phyloP scores from a whole-genome alignment of 225 moss, liverwort and hornwort genomes.

The Climacium dendroides region DNA sequence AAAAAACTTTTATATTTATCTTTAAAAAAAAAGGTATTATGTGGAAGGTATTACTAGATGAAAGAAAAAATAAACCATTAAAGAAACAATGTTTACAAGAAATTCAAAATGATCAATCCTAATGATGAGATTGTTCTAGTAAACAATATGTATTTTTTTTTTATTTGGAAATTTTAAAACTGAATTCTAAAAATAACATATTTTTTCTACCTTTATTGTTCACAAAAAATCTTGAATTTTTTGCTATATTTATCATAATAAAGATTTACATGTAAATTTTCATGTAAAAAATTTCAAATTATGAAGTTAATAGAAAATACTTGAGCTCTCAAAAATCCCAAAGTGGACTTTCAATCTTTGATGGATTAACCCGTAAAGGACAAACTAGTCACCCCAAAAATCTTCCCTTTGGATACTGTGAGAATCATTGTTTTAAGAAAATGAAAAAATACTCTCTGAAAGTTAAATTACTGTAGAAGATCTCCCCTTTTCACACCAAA shows the following conservation, averaged over 20 bases:
- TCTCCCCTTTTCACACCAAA: too few species aligned
- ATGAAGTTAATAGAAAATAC: rapidly evolving
- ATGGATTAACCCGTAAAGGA: too few species aligned
- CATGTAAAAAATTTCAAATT: not conserved
- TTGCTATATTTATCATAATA: rapidly evolving
- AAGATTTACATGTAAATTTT: not conserved
- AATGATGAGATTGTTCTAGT: not conserved
- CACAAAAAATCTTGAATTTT: not conserved
- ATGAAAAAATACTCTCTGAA: too few species aligned
- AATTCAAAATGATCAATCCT: not conserved
- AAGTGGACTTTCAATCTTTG: rapidly evolving
- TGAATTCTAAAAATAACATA: not conserved
- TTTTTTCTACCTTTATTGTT: too few species aligned
- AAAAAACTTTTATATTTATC: not conserved
- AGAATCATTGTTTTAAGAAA: too few species aligned
- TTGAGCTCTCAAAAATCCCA: not conserved
- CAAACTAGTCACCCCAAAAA: too few species aligned
- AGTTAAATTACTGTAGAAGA: too few species aligned
- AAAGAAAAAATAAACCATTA: not conserved
- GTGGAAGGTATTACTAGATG: not conserved
- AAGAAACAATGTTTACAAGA: rapidly evolving
- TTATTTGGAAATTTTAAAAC: not conserved
- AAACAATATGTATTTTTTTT: not conserved
- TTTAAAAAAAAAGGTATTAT: not conserved
- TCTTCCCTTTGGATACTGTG: too few species aligned